These are phyloP conservation scores for Termitomyces titanicus DNA, from an alignment of 768 basidiomycete genomes.

Conservation along the genomic window DNA sequence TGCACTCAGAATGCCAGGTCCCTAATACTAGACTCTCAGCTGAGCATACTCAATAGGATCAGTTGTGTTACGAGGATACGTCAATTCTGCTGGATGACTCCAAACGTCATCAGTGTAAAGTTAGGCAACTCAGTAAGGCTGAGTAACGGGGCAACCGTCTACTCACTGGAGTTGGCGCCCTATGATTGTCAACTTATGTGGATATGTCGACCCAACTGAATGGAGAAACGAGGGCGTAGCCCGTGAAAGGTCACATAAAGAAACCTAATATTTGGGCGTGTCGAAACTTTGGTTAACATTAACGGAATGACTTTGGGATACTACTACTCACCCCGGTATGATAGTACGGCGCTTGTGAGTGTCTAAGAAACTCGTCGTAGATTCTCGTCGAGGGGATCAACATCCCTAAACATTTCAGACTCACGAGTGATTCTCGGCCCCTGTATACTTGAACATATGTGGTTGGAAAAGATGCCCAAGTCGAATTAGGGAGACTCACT, in stretches of 20 bases:
- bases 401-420: neutral
- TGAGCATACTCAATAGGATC: too few relatives aligned
- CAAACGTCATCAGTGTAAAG: too few relatives aligned
- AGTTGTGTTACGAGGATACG: too few relatives aligned
- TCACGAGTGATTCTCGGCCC: slow-evolving; percentile 11
- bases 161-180: neutral
- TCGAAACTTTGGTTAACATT: neutral
- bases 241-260: slow-evolving; percentile 12
- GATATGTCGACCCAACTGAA: slow-evolving; percentile 12
- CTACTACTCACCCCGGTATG: slow-evolving; percentile 7
- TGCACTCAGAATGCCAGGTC: too few relatives aligned
- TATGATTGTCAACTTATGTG: slow-evolving; percentile 4
- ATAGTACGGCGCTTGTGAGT: slow-evolving; percentile 11
- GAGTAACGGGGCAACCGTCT: neutral
- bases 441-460: slow-evolving; percentile 1
- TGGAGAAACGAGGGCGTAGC: slow-evolving; percentile 10
- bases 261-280: neutral
- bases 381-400: neutral
- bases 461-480: neutral
- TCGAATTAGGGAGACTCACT: neutral
- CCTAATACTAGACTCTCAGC: too few relatives aligned
- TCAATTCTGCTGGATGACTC: too few relatives aligned
- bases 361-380: neutral
- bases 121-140: neutral
- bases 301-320: neutral